Base-by-base conservation (phyloP, 1,139 yeast genomes). In the Zygosaccharomyces pseudobailii region DNA sequence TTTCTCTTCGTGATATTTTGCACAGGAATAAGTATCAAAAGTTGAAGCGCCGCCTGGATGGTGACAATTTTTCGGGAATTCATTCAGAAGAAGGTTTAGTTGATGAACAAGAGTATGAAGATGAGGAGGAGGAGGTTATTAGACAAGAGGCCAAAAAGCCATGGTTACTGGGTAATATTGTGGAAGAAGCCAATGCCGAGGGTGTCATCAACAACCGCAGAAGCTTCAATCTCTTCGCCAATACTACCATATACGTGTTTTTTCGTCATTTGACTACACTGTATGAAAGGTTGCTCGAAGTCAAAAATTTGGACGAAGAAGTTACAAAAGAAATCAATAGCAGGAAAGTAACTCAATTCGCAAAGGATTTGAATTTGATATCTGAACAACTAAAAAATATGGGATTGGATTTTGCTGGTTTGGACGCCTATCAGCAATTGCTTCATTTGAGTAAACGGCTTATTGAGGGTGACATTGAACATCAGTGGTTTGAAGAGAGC, bases 401-500 rank as follows among this genome's bases (percentile, higher is more conserved):
- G 67, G 92, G 94, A 1, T 76, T 90, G 46, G 79, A 80, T 52
- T 84, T 90, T 57, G 73, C 73, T 31, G 87, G 88, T 17, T 72
- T 77, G 6, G 82, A 82, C 57, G 85, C 94, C 47, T 94, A 92
- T 65, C 69, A 74, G 34, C 97, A 92, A 67, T 78, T 89, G 19
- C 72, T 92, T 50, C 72, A 72, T 2, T 73, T 92, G 49, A 79
- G 95, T 47, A 89, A 81, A 57, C 79, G 81, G 55, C 72, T 90
- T 45, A 86, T 94, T 55, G 95, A 88, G 59, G 96, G 96, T 25
- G 95, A 89, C 36, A 72, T 92, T 46, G 98, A 92, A 60, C 96
- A 89, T 56, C 95, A 86, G 66, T 85, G 94, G 87, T 92, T 87
- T 65, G 99, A 92, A 71, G 98, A 92, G 66, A 78, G 96, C 22